These are phyloP conservation scores for Pythium inflatum DNA, from an alignment of 352 stramenopile genomes.

Conservation along the genomic window DNA sequence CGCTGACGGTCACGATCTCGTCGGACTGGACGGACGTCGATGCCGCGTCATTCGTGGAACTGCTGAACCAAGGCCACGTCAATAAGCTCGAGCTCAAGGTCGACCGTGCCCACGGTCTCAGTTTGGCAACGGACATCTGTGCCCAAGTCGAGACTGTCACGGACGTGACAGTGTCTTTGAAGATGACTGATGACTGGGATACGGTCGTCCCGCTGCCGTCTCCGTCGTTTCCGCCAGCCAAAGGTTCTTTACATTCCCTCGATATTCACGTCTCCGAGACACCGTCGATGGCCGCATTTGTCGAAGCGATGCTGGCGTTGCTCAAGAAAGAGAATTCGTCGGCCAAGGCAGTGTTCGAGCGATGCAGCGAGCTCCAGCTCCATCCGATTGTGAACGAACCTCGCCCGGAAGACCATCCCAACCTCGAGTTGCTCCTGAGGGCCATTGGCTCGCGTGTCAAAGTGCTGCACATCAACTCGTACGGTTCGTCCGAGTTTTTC, in stretches of 20 bases:
- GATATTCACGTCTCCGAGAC: neutral
- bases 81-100: neutral
- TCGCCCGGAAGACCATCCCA: neutral
- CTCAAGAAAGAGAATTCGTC: neutral
- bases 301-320: neutral
- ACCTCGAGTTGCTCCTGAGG: neutral
- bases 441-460: neutral
- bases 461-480: conserved; percentile 12
- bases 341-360: neutral
- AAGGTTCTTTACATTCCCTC: no score
- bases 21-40: neutral
- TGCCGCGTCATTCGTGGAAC: neutral
- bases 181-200: neutral
- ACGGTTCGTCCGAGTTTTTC: neutral
- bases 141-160: neutral
- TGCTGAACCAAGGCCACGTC: neutral
- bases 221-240: neutral
- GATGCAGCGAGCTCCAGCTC: neutral
- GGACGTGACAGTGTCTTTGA: neutral
- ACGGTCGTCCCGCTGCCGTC: neutral
- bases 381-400: neutral
- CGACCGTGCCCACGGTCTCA: neutral
- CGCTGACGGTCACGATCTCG: neutral
- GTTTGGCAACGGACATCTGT: neutral
- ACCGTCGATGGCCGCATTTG: neutral